Percentiles rank a stretch among this genome's conserved stretches.
These are phyloP conservation scores for Sporisorium scitamineum DNA, from an alignment of 1,284 basidiomycete species.

Conservation along the genomic window DNA sequence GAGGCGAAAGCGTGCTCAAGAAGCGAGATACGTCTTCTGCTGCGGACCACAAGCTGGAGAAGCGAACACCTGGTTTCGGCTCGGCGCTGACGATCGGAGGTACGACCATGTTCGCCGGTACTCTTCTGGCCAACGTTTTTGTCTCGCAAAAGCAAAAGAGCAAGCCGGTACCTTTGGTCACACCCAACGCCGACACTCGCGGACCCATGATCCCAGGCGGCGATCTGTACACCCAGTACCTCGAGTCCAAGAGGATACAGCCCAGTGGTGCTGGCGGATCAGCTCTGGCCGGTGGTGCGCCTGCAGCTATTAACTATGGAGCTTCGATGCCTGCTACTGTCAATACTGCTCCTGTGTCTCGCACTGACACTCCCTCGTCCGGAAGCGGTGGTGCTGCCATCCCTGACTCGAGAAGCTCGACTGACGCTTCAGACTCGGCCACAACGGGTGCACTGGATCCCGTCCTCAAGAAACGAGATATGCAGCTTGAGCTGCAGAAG, in stretches of 20 bases:
- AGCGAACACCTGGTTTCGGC: constrained; percentile 19
- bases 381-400: neutral
- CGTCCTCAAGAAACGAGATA: constrained; percentile 24
- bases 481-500: neutral
- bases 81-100: constrained; percentile 20
- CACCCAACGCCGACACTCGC: constrained; percentile 21
- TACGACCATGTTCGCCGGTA: constrained; percentile 36
- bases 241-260: constrained; percentile 15
- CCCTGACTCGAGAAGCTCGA: neutral
- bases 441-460: constrained; percentile 3
- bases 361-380: no score
- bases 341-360: neutral
- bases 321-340: neutral
- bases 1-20: constrained; percentile 19
- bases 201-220: constrained; percentile 34
- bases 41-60: neutral
- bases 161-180: constrained; percentile 39
- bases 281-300: neutral
- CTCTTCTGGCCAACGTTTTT: constrained; percentile 13
- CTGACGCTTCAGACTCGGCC: neutral
- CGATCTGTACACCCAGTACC: constrained; percentile 29
- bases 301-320: neutral
- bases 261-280: neutral
- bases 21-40: constrained; percentile 10
- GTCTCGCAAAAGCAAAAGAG: constrained; percentile 17